Conservation (phyloP, 2,329 filamentous ascomycete genomes). For the Pyricularia grisea region DNA sequence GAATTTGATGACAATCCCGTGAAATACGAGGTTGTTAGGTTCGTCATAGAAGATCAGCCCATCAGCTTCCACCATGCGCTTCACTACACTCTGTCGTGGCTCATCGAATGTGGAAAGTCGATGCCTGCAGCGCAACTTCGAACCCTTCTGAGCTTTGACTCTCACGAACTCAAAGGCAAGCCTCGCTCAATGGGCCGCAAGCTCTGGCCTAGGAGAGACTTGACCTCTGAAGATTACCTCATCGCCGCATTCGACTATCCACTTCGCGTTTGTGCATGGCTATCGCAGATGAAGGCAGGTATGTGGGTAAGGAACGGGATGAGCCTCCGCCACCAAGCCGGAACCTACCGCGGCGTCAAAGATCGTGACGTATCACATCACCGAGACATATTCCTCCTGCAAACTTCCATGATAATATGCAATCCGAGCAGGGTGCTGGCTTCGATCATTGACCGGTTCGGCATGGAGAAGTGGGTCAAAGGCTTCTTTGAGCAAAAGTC, state of each 20-base stretch:
- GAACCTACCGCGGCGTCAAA: constrained; percentile 81
- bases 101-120: constrained; percentile 78
- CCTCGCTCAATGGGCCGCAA: constrained; percentile 53
- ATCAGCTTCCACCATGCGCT: constrained; percentile 97
- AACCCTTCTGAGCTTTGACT: constrained; percentile 61
- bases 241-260: constrained; percentile 89
- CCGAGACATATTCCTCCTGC: constrained; percentile 86
- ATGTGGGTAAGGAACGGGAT: constrained; percentile 99
- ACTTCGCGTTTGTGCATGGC: constrained; percentile 86
- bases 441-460: constrained; percentile 85
- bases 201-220: constrained; percentile 45
- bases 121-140: constrained; percentile 60
- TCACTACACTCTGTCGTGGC: constrained; percentile 93
- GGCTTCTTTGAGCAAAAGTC: constrained; percentile 67
- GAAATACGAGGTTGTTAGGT: constrained; percentile 66
- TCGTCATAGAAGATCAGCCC: constrained; percentile 76
- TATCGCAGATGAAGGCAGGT: constrained; percentile 94
- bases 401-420: constrained; percentile 82
- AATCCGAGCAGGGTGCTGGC: constrained; percentile 75
- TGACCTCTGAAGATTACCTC: constrained; percentile 65
- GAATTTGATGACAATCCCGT: constrained; percentile 60
- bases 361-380: constrained; percentile 91
- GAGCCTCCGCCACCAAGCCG: constrained; percentile 88
- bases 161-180: constrained; percentile 57
- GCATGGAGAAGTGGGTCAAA: constrained; percentile 78